phyloP scores from a whole-genome alignment of 2,329 filamentous ascomycete species.

The Penicillium janthinellum region DNA sequence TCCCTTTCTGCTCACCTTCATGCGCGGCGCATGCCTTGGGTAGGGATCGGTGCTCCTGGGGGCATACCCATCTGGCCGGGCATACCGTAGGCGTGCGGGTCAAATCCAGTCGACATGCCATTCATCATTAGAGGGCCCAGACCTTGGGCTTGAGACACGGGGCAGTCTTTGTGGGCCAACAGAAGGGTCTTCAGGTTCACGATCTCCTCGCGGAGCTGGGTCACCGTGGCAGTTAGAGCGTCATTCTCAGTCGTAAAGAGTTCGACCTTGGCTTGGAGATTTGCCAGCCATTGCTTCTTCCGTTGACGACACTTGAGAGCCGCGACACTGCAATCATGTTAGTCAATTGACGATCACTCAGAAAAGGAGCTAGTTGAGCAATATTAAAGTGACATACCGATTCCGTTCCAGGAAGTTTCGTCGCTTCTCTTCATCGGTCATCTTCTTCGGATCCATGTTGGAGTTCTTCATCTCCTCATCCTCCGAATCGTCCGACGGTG shows the following conservation, averaged over 20 bases:
- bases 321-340: conserved; percentile 68
- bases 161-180: conserved; percentile 93
- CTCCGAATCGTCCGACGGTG: conserved; percentile 53
- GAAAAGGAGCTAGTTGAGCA: not conserved
- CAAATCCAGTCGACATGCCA: conserved; percentile 42
- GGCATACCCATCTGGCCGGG: conserved; percentile 47
- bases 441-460: conserved; percentile 67
- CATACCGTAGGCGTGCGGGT: conserved; percentile 48
- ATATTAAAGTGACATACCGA: conserved; percentile 61
- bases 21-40: conserved; percentile 41
- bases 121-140: conserved; percentile 52
- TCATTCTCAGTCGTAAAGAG: conserved; percentile 92
- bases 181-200: conserved; percentile 92
- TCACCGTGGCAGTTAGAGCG: conserved; percentile 77
- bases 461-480: conserved; percentile 56
- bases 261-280: conserved; percentile 92
- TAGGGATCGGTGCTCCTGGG: conserved; percentile 36
- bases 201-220: conserved; percentile 84
- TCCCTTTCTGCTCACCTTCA: conserved; percentile 5
- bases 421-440: conserved; percentile 98
- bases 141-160: conserved; percentile 84
- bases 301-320: conserved; percentile 95
- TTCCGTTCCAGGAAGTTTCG: conserved; percentile 98
- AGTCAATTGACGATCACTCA: conserved; percentile 21
- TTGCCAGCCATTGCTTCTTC: conserved; percentile 98